Evolutionary conservation across 805 yeast genomes (phyloP).

Genomic region (Candida silvicultrix): DNA sequence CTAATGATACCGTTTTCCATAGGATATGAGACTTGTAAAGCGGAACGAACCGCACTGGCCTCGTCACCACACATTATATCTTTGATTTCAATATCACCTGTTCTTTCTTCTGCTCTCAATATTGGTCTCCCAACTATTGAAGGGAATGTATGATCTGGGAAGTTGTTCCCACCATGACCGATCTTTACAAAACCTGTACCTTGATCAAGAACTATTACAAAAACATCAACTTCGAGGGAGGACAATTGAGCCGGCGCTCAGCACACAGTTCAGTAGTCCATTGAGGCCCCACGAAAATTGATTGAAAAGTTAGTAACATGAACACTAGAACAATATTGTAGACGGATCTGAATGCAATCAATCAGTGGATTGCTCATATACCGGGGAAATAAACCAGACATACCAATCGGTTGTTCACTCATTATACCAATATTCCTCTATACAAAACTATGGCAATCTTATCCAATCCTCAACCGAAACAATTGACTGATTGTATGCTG

Average conservation of each 20-base stretch:
- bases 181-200: constrained; percentile 98
- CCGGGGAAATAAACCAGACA: not conserved
- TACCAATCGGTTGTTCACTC: constrained; percentile 20
- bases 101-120: constrained; percentile 90
- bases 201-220: constrained; percentile 76
- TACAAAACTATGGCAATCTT: no score
- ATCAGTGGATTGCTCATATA: not conserved
- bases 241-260: no score
- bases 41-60: constrained; percentile 84
- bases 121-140: constrained; percentile 97
- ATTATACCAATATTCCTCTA: constrained; percentile 4
- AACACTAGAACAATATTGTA: not conserved
- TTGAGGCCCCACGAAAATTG: not conserved
- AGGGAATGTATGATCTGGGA: constrained; percentile 96
- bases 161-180: constrained; percentile 94
- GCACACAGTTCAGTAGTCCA: no score
- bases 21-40: constrained; percentile 91
- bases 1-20: constrained; percentile 98
- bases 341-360: not conserved
- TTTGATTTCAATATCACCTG: constrained; percentile 69
- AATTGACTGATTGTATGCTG: not conserved
- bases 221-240: not conserved
- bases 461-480: not conserved
- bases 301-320: not conserved
- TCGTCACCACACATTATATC: constrained; percentile 98